Evolutionary conservation across 1,139 yeast genomes (phyloP).

Genomic region (Suhomyces bribrorum): DNA sequence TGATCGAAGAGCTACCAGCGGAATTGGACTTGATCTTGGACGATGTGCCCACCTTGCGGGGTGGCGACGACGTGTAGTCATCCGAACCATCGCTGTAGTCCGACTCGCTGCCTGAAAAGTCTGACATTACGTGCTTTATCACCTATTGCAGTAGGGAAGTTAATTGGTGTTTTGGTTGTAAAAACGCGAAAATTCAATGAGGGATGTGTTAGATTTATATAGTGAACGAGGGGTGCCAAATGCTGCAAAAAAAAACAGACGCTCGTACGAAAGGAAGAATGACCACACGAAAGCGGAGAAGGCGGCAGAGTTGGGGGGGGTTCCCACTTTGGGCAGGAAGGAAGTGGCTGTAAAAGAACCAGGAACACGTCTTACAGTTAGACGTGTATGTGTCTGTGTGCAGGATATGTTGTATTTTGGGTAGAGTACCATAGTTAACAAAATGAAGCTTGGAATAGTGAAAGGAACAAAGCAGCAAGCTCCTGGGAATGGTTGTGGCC

Average conservation of each 20-base stretch:
- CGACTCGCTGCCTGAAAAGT: constrained; percentile 5
- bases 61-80: constrained; percentile 5
- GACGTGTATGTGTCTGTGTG: neutral
- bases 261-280: neutral
- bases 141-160: neutral
- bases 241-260: neutral
- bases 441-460: neutral
- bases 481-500: too few relatives aligned
- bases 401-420: neutral
- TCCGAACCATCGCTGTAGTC: constrained; percentile 6
- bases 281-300: too few relatives aligned
- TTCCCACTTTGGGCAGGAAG: too few relatives aligned
- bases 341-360: too few relatives aligned
- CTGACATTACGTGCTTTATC: constrained; percentile 5
- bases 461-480: neutral
- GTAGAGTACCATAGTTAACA: neutral
- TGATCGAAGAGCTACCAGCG: neutral
- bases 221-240: neutral
- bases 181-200: neutral
- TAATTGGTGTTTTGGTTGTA: neutral
- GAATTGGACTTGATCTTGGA: neutral
- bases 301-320: too few relatives aligned
- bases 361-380: too few relatives aligned
- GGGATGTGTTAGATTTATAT: neutral
- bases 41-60: constrained; percentile 1